Evolutionary conservation across 2,329 filamentous ascomycete genomes (phyloP).

Genomic region (Neurospora sp.): DNA sequence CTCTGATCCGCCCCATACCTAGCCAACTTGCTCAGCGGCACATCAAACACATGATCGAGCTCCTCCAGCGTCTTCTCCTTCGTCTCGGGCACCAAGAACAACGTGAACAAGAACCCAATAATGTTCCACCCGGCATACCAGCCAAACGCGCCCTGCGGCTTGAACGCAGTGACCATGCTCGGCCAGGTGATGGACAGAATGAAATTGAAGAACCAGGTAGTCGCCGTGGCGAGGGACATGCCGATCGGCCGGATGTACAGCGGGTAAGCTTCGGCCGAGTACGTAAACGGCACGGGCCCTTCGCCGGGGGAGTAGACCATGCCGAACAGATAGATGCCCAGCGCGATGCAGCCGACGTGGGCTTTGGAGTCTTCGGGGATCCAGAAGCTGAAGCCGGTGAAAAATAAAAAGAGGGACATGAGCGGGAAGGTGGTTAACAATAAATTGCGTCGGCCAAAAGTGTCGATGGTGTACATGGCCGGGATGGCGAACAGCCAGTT

Average conservation of each 20-base stretch:
- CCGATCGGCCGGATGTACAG: slow-evolving; percentile 51
- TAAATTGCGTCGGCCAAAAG: slow-evolving; percentile 54
- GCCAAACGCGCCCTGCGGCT: slow-evolving; percentile 35
- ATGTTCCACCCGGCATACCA: slow-evolving; percentile 42
- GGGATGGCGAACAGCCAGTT: slow-evolving; percentile 57
- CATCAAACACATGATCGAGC: slow-evolving; percentile 26
- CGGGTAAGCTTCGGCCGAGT: slow-evolving; percentile 57
- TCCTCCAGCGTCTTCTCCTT: slow-evolving; percentile 30
- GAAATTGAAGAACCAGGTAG: slow-evolving; percentile 39
- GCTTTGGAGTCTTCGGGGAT: slow-evolving; percentile 28
- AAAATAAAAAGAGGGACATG: slow-evolving; percentile 44
- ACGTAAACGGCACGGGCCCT: slow-evolving; percentile 55
- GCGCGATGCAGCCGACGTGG: slow-evolving; percentile 33
- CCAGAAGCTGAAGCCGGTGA: slow-evolving; percentile 37
- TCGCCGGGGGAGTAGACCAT: slow-evolving; percentile 49
- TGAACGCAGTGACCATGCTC: slow-evolving; percentile 32
- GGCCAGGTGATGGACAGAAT: slow-evolving; percentile 36
- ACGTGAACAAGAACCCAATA: slow-evolving; percentile 32
- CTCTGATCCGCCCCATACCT: slow-evolving; percentile 14
- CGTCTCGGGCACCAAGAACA: slow-evolving; percentile 29
- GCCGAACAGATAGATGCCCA: slow-evolving; percentile 40
- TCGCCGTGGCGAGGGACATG: slow-evolving; percentile 48
- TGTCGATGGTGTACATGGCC: slow-evolving; percentile 58
- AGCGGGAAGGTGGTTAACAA: slow-evolving; percentile 54
- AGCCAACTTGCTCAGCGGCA: slow-evolving; percentile 16